Evolutionary conservation across 225 moss, liverwort and hornwort species (phyloP), one percentile per base, ranked within the genome.

Genomic region (Climacium dendroides): DNA sequence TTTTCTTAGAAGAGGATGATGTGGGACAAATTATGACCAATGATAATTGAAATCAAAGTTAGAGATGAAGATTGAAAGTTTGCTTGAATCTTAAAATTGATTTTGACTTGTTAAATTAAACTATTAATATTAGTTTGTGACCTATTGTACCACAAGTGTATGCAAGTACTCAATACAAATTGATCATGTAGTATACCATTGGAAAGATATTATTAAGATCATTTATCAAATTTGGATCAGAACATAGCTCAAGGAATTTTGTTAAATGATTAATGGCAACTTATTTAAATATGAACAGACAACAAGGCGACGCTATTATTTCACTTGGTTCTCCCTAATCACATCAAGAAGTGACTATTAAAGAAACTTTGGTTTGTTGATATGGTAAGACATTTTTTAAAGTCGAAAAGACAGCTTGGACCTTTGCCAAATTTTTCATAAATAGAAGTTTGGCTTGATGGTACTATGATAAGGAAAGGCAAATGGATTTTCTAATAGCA

Each of bases 231-330:
- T 19, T 26, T 19, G 0, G 19, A 32, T 4, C 48, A 30, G 4
- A 74, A 74, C 0, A 11, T 7, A 29, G 3, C 11, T 11, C 0
- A 0, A 29, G 3, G 4, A 29, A 29, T 11, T 73, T 73, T 47
- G 1, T 19, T 11, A 18, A 30, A 45, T 29, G 6, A 47, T 47
- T 17, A 19, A 30, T 19, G 19, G 4, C 6, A 48, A 48, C 1
- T 48, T 19, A 30, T 74, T 74, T 32, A 74, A 74, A 48, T 48
- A 48, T 74, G 1, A 48, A 32, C 1, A 11, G 0, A 19, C 6
- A 11, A 19, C 0, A 74, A 19, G 4, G 9, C 7, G 19, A 48
- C 48, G 0, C 1, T 30, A 7, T 32, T 12, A 29, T 6, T 16
- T 72, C 16, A 45, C 1, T 47, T 29, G 4, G 11, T 73, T 47